Conservation (phyloP, 768 basidiomycete genomes). For the Galerina marginata region DNA sequence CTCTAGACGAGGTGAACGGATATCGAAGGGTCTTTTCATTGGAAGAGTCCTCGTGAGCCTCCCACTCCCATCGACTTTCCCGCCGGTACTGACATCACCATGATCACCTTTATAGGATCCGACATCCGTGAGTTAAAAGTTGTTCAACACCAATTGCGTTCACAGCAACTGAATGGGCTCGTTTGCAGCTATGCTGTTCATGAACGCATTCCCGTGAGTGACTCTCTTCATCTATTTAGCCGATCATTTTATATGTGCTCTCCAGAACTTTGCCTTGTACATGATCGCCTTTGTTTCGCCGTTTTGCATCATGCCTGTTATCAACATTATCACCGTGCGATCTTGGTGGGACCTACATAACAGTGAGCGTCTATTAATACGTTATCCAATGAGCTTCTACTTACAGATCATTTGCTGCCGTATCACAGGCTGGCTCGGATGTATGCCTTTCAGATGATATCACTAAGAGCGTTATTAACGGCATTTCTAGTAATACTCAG, state of each 20-base stretch:
- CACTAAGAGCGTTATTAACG: background rate
- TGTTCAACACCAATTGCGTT: background rate
- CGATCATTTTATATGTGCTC: constrained; percentile 6
- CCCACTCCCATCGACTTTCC: background rate
- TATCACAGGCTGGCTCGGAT: constrained; percentile 45
- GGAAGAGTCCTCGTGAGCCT: constrained; percentile 71
- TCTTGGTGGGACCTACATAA: constrained; percentile 91
- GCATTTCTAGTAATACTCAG: constrained; percentile 64
- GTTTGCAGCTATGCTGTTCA: constrained; percentile 64
- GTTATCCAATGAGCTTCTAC: background rate
- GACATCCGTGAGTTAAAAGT: constrained; percentile 41
- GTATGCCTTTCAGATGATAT: constrained; percentile 29
- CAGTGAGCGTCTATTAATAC: constrained; percentile 38
- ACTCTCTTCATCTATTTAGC: background rate
- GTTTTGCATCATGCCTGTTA: constrained; percentile 65
- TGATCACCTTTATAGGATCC: constrained; percentile 36
- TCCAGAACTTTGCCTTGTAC: constrained; percentile 53
- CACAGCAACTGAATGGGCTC: constrained; percentile 1
- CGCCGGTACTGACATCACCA: constrained; percentile 23
- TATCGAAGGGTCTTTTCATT: constrained; percentile 83
- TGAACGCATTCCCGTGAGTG: constrained; percentile 77
- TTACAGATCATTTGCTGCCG: background rate
- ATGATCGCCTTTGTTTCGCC: constrained; percentile 69
- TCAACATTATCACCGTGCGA: constrained; percentile 76
- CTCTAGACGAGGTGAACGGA: constrained; percentile 68